Evolutionary conservation across 2,329 filamentous ascomycete genomes (phyloP), one percentile per base, ranked within the genome.

Genomic region (Pezicula radicicola): DNA sequence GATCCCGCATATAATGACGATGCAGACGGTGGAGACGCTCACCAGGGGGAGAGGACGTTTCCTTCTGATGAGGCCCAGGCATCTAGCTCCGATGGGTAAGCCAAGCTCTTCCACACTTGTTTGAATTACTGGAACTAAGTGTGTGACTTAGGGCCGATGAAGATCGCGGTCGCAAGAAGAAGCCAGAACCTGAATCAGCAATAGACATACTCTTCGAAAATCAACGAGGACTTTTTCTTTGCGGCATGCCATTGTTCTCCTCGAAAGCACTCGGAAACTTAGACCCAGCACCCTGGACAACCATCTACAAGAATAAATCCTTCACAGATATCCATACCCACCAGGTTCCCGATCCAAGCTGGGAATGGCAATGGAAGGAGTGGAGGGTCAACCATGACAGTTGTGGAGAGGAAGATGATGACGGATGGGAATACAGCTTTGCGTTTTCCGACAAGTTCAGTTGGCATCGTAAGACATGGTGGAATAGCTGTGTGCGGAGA

Each of bases 391-490:
- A 82, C 53, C 74, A 90, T 80, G 90, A 93, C 75, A 81, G 87
- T 2, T 87, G 88, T 53, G 84, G 89, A 10, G 94, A 97, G 63
- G 87, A 93, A 56, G 89, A 93, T 56, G 87, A 93, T 55, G 89
- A 93, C 56, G 94, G 94, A 3, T 99, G 94, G 94, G 88, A 96
- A 67, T 99, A 99, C 70, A 94, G 90, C 15, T 91, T 97, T 67
- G 87, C 89, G 59, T 99, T 97, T 66, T 75, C 76, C 58, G 83
- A 79, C 54, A 76, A 72, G 40, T 91, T 88, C 59, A 83, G 84
- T 3, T 99, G 94, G 94, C 94, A 99, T 69, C 86, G 87, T 3
- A 88, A 89, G 16, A 87, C 84, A 25, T 97, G 93, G 92, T 96
- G 91, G 70, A 93, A 92, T 68, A 96, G 91, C 1, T 99, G 93